Evolutionary conservation across 441 rosid genomes (phyloP).

Genomic region (Erysimum cheiri): DNA sequence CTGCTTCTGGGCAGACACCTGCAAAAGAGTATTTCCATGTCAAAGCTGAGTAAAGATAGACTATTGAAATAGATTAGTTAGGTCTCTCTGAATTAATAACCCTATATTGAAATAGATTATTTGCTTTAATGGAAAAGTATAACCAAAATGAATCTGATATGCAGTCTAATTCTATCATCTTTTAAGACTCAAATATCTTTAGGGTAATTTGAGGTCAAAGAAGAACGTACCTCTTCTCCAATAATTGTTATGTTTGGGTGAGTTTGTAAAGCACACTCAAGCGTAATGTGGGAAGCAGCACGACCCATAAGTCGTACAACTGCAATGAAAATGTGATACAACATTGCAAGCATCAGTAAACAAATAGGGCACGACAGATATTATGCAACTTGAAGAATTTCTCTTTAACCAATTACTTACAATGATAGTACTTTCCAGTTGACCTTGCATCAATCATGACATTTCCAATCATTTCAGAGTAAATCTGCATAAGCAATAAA

Average conservation of each 20-base stretch:
- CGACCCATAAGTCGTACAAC: constrained; percentile 99
- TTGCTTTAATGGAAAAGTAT: background rate
- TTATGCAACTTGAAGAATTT: constrained; percentile 16
- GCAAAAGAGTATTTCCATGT: constrained; percentile 36
- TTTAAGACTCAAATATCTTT: background rate
- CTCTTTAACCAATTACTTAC: constrained; percentile 55
- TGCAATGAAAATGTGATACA: constrained; percentile 41
- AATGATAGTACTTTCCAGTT: constrained; percentile 97
- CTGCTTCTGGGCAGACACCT: constrained; percentile 93
- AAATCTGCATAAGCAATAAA: constrained; percentile 59
- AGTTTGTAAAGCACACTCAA: constrained; percentile 99
- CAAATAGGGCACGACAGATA: background rate
- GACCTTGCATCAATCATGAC: constrained; percentile 99
- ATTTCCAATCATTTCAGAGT: constrained; percentile 99
- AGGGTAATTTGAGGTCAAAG: background rate
- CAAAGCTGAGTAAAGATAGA: constrained; percentile 30
- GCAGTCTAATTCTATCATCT: background rate
- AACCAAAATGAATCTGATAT: constrained; percentile 12
- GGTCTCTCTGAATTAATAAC: constrained; percentile 4
- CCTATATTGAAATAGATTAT: background rate
- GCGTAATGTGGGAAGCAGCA: constrained; percentile 98
- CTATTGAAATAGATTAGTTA: background rate
- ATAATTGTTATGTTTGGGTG: constrained; percentile 94
- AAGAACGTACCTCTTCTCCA: constrained; percentile 89
- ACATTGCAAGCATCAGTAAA: constrained; percentile 27